Percentiles rank a stretch among this genome's conserved stretches.
Conservation (phyloP, 345 rosid species). For the Luvunga scandens region DNA sequence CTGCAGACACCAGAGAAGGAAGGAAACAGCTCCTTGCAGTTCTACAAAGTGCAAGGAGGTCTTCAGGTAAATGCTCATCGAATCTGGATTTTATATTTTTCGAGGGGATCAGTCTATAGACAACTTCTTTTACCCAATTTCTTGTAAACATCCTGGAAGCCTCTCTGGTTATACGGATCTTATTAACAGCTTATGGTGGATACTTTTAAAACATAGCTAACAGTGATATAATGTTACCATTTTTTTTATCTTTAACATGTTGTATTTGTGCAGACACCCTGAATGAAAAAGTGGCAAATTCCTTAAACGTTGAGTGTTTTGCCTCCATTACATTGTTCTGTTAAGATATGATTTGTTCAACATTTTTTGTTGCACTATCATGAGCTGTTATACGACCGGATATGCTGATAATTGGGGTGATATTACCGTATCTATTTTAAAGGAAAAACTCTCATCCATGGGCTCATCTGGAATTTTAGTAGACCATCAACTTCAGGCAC, state of each 20-base stretch:
- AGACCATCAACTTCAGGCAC: constrained; percentile 96
- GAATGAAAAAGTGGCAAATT: constrained; percentile 7
- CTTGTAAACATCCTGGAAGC: background rate
- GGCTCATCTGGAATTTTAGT: constrained; percentile 96
- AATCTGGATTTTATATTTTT: constrained; percentile 13
- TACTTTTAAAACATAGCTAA: background rate
- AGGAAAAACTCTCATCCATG: constrained; percentile 85
- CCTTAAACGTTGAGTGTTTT: constrained; percentile 17
- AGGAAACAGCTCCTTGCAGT: constrained; percentile 96
- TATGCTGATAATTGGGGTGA: constrained; percentile 33
- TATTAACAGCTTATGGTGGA: background rate
- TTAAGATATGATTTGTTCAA: background rate
- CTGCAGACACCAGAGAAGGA: constrained; percentile 86
- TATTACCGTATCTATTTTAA: constrained; percentile 70
- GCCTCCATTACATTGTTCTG: background rate
- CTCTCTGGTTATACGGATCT: background rate
- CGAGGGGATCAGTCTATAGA: background rate
- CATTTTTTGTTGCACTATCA: background rate
- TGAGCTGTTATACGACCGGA: constrained; percentile 8
- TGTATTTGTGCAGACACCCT: background rate
- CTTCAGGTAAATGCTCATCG: constrained; percentile 62
- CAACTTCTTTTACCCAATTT: background rate
- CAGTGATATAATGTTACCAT: no score
- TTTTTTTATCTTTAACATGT: background rate
- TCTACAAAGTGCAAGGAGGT: constrained; percentile 95